Evolutionary conservation across 768 basidiomycete species (phyloP), one percentile per base, ranked within the genome.

Genomic region (Russula griseocarnosa): DNA sequence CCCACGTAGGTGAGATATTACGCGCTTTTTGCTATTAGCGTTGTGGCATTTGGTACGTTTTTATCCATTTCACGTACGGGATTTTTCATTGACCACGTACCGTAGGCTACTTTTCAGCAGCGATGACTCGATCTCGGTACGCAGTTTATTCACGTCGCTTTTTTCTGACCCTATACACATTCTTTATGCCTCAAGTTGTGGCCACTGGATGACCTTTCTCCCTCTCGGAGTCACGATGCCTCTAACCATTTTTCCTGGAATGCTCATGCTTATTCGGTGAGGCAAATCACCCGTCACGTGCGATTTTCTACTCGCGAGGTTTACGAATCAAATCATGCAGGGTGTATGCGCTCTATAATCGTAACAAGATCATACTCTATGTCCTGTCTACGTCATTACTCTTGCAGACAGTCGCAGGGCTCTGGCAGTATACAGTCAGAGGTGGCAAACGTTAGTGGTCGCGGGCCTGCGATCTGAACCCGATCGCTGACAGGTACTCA

Each of bases 331-430:
- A 38, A 51, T 5, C 22, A n/a, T 50, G 1, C 47, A 68, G 67
- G 47, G 67, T 68, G 26, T 68, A 68, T 32, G 67, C 67, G 38
- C 47, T 68, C 44, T 68, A 66, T 28, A 66, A 68, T 55, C 67
- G 67, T 16, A 68, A 49, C 57, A 59, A 34, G 28, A 18, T 66
- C 20, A 50, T 68, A 20, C 55, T 66, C 18, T 66, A 56, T 46
- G 57, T 61, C 13, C 55, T 68, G 20, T 47, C 56, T 24, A 28
- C 65, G 5, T 55, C 54, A 13, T 46, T 68, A n/a, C 24, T 62
- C 46, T 16, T 57, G 18, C 67, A 68, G n/a, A 60, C 58, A 1
- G 24, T 55, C 20, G 65, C 65, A 18, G 67, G 67, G 3, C 44
- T 68, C 52, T 66, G 67, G 67, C 49, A 66, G 50, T 68, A 68